These are phyloP conservation scores for Miscanthus lutarioriparius DNA, from an alignment of 176 grass and related monocot species.

Conservation along the genomic window DNA sequence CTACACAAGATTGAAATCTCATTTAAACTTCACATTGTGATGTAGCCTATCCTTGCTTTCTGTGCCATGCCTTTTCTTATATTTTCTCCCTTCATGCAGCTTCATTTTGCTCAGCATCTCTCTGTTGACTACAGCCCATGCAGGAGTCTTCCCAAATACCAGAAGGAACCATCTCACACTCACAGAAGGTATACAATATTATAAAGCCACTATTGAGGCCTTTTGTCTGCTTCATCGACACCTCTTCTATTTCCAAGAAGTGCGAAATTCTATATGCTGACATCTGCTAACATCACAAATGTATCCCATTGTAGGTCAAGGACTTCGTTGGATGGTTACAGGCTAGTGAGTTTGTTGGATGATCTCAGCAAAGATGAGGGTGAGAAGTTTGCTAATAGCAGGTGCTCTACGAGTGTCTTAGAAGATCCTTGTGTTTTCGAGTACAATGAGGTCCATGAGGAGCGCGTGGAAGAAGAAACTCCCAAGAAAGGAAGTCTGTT, in stretches of 20 bases:
- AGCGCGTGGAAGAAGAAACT: conserved; percentile 23
- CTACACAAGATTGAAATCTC: not conserved
- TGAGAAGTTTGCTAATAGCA: conserved; percentile 27
- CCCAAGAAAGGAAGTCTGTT: conserved; percentile 38
- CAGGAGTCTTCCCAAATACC: conserved; percentile 41
- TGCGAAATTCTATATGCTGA: not conserved
- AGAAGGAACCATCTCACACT: conserved; percentile 29
- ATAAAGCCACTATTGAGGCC: not conserved
- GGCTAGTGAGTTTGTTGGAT: conserved; percentile 41
- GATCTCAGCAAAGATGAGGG: conserved; percentile 38
- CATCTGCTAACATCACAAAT: not conserved
- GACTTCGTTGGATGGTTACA: conserved; percentile 36
- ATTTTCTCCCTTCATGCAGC: conserved; percentile 46
- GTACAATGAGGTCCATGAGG: conserved; percentile 22
- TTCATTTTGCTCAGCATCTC: conserved; percentile 78
- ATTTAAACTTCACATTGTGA: not conserved
- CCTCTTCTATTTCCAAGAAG: not conserved
- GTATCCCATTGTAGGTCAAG: conserved; percentile 49
- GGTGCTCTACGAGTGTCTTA: conserved; percentile 46
- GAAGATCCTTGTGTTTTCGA: conserved; percentile 24
- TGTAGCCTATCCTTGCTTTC: not conserved
- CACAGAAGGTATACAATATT: conserved; percentile 51
- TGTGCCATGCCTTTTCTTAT: conserved; percentile 1
- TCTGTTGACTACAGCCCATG: conserved; percentile 51
- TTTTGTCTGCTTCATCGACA: not conserved